phyloP scores from a whole-genome alignment of 257 asterid genomes.

The Solanum ossicruentum region DNA sequence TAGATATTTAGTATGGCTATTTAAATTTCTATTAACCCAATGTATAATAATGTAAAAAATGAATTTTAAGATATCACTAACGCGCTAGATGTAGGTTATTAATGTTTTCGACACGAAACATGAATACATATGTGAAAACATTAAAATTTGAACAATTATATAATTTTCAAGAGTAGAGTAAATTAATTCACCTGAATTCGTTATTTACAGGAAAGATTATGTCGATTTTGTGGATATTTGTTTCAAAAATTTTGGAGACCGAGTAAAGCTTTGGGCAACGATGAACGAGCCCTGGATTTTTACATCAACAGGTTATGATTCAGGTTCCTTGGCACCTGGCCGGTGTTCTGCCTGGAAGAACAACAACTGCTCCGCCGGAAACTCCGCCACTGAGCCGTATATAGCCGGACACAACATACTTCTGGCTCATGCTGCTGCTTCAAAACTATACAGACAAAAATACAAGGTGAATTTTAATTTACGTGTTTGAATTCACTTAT shows the following conservation, averaged over 20 bases:
- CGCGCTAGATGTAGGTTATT: too few species aligned
- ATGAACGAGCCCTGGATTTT: slow-evolving; percentile 33
- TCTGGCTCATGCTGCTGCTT: slow-evolving; percentile 34
- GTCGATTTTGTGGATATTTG: slow-evolving; percentile 33
- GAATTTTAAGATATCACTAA: too few species aligned
- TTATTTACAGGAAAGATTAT: slow-evolving; percentile 31
- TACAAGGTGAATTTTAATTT: slow-evolving; percentile 11
- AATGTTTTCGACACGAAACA: too few species aligned
- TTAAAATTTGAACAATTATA: too few species aligned
- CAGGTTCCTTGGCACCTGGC: slow-evolving; percentile 34
- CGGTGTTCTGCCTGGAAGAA: slow-evolving; percentile 32
- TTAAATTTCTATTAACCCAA: too few species aligned
- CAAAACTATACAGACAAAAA: slow-evolving; percentile 22
- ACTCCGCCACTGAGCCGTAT: slow-evolving; percentile 55
- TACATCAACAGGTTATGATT: slow-evolving; percentile 28
- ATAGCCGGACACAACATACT: slow-evolving; percentile 38
- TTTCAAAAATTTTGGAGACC: slow-evolving; percentile 49
- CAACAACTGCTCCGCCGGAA: slow-evolving; percentile 24
- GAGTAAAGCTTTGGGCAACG: slow-evolving; percentile 51
- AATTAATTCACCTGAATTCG: neutral
- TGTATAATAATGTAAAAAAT: too few species aligned
- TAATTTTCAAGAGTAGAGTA: too few species aligned
- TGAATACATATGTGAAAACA: too few species aligned
- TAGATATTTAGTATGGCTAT: too few species aligned
- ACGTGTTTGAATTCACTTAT: too few species aligned